Evolutionary conservation across 371 early-diverging fungal species (phyloP), one percentile per base, ranked within the genome.

Genomic region (Massospora cicadina): DNA sequence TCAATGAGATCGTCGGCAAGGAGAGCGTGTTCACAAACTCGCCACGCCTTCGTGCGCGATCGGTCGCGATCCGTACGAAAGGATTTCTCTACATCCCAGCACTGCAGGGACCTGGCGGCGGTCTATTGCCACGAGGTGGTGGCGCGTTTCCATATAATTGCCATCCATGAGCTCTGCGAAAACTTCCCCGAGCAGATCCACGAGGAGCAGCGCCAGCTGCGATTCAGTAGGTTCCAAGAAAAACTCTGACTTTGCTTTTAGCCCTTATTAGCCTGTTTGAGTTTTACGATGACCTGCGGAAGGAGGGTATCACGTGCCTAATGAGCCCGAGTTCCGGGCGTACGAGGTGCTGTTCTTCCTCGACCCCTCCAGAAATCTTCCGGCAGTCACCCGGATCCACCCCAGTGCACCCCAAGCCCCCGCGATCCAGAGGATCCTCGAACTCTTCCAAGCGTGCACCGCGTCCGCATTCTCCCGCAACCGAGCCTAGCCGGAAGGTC

Each of bases 41-140:
- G 87, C 28, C 91, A 95, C 66, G 77, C 77, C 1, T 97, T 95
- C 72, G 74, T 94, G 1, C 81, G 94, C 26, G 95, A 95, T 73
- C 77, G 98, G 33, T 86, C 87, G 21, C 79, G 96, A 21, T 81
- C 90, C 1, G 89, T 95, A 56, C 76, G 91, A 54, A 83, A 85
- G 69, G 98, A 97, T 68, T 88, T 92, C 64, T 13, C n/a, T 13
- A 87, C 89, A 1, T 70, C 90, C 1, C 95, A 95, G 70, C 89
- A 90, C 69, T 78, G 79, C 65, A 77, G 86, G 33, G 85, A 85
- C 62, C 30, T 70, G 0, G 68, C 70, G 24, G 86, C 93, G 0
- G 81, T 93, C 0, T 67, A 74, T 13, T 76, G 81, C 0, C 87
- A 89, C 68, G 95, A 95, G 71, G 75, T 83, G 12, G 90, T 94